Evolutionary conservation across 805 yeast genomes (phyloP), one percentile per base, ranked within the genome.

Genomic region (Candida pseudoglaebosa): DNA sequence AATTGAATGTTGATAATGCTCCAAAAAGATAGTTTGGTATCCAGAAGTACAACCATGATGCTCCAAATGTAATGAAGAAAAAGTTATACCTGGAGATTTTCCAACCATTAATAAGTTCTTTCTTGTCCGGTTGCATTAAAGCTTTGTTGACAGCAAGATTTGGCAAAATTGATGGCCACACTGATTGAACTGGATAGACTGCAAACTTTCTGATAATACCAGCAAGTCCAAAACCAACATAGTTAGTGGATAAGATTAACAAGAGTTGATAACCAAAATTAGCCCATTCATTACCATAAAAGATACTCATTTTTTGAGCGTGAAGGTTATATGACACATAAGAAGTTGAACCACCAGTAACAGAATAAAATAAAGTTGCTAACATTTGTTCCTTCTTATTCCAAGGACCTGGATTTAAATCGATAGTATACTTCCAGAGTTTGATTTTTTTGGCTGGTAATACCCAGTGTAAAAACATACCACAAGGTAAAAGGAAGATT

Each of bases 391-490:
- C 88, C 49, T 81, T 81, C 50, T 73, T 54, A 50, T 74, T 62
- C 82, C 84, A 81, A 12, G 81, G 81, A 4, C 84, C 82, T 2
- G 82, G 82, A 53, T 78, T 78, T 39, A 80, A 54, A 6, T 68
- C 68, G 44, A 70, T 62, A 16, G 53, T 60, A 30, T 77, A 55
- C 41, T 28, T 54, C 44, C 54, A 46, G 8, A 44, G 24, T 29
- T 41, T 54, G 40, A 58, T 43, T 21, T 47, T 49, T 52, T 54
- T 65, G 42, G 70, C 71, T 17, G 84, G 82, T 19, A 76, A 41
- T 32, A 62, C 41, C 31, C 47, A 52, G 32, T 67, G 71, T 57
- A 68, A 45, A 9, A 50, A 29, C 32, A 42, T 12, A 48, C 80
- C 78, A 49, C 66, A 59, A 31, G 76, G 75, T 45, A 64, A 70